These are phyloP conservation scores for Aegilops bicornis DNA, from an alignment of 176 grass and related monocot species.

Conservation along the genomic window DNA sequence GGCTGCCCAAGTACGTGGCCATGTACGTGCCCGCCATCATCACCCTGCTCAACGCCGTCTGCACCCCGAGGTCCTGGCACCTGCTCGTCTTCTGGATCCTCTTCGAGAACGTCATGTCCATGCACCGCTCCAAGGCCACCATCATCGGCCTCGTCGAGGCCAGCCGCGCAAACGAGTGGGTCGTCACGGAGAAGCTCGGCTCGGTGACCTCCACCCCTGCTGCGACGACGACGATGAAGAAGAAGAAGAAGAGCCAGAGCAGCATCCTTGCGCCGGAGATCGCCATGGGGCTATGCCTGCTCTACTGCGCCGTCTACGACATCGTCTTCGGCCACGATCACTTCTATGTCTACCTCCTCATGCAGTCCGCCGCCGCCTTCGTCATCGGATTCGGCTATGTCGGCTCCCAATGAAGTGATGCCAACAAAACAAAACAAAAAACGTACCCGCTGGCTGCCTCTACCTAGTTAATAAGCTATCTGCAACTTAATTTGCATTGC, in stretches of 20 bases:
- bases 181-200: conserved; percentile 78
- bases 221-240: not conserved
- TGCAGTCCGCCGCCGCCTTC: conserved; percentile 75
- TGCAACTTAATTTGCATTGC: too few species aligned
- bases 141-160: conserved; percentile 81
- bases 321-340: conserved; percentile 55
- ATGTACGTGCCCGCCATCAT: conserved; percentile 83
- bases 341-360: conserved; percentile 78
- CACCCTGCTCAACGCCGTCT: conserved; percentile 79
- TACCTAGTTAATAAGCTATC: too few species aligned
- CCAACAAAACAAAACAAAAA: too few species aligned
- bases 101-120: conserved; percentile 96
- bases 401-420: conserved; percentile 10
- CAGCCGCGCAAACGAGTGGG: conserved; percentile 88
- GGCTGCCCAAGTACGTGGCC: conserved; percentile 70
- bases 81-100: conserved; percentile 93
- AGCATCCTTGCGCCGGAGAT: conserved; percentile 59
- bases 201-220: not conserved
- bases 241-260: conserved; percentile 18
- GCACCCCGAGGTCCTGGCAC: conserved; percentile 76
- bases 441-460: too few species aligned
- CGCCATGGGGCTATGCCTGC: conserved; percentile 56
- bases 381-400: conserved; percentile 77
- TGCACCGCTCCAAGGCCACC: conserved; percentile 83
- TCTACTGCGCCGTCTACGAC: conserved; percentile 79